Conservation (phyloP, 768 basidiomycete genomes). For the Vararia minispora region DNA sequence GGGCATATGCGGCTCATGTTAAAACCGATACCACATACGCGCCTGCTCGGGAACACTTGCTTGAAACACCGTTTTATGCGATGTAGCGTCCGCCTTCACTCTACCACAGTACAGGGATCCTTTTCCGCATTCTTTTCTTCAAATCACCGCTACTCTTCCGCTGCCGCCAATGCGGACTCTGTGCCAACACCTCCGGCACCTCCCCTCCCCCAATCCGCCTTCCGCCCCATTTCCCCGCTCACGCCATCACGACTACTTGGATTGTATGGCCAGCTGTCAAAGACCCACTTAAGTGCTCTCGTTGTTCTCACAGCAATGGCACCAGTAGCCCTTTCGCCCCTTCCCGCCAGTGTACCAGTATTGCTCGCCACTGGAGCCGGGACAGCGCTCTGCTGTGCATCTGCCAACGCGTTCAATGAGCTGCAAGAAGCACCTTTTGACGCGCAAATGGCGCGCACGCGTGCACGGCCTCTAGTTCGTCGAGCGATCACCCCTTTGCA, state of each 20-base stretch:
- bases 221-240: conserved; percentile 23
- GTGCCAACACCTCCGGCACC: conserved; percentile 9
- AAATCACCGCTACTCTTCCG: conserved; percentile 12
- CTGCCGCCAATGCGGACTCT: conserved; percentile 7
- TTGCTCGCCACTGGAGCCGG: conserved; percentile 82
- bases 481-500: conserved; percentile 78
- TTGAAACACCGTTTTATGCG: too few relatives aligned
- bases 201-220: conserved; percentile 12
- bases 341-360: conserved; percentile 74
- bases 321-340: conserved; percentile 85
- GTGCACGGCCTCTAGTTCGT: conserved; percentile 77
- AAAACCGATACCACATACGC: too few relatives aligned
- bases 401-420: conserved; percentile 93
- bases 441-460: conserved; percentile 91
- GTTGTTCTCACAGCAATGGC: conserved; percentile 86
- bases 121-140: too few relatives aligned
- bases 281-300: conserved; percentile 71
- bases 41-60: too few relatives aligned
- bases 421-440: conserved; percentile 92
- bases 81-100: too few relatives aligned
- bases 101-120: too few relatives aligned
- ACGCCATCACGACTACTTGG: conserved; percentile 43
- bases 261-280: conserved; percentile 75
- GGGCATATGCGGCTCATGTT: too few relatives aligned
- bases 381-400: conserved; percentile 83